A percentile compares a stretch with the other conserved stretches of the same genome.
Evolutionary conservation across 2,329 filamentous ascomycete species (phyloP).

Genomic region (Phoma sp.): DNA sequence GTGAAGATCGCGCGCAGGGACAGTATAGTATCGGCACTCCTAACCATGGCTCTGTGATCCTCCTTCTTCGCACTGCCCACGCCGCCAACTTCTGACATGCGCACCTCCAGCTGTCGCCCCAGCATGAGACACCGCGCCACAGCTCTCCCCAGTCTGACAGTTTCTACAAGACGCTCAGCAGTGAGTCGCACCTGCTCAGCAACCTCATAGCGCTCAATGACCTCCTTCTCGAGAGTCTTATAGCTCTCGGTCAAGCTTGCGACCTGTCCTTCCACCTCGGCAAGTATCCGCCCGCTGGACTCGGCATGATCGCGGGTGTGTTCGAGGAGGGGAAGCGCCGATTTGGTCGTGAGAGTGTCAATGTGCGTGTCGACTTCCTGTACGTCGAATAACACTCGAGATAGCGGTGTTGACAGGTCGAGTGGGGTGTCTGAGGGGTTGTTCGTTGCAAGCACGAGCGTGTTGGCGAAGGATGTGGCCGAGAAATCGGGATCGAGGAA

Average conservation of each 20-base stretch:
- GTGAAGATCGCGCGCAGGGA: constrained; percentile 75
- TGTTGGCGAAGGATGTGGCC: constrained; percentile 82
- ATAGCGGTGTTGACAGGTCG: constrained; percentile 92
- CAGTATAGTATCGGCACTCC: constrained; percentile 79
- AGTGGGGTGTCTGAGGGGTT: constrained; percentile 87
- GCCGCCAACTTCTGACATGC: constrained; percentile 72
- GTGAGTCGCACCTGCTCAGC: constrained; percentile 82
- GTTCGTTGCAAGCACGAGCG: constrained; percentile 86
- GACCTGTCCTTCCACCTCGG: constrained; percentile 80
- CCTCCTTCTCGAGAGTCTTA: constrained; percentile 82
- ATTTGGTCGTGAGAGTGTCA: constrained; percentile 83
- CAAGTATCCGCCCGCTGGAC: constrained; percentile 73
- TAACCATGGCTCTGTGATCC: constrained; percentile 79
- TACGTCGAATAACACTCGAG: constrained; percentile 91
- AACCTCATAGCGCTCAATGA: constrained; percentile 81
- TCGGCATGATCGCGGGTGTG: constrained; percentile 77
- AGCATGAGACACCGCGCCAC: constrained; percentile 81
- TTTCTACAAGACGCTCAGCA: constrained; percentile 79
- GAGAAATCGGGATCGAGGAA: constrained; percentile 86
- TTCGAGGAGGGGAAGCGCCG: constrained; percentile 77
- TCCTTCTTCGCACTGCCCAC: constrained; percentile 61
- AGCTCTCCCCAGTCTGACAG: constrained; percentile 75
- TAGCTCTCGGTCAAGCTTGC: constrained; percentile 83
- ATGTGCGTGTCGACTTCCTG: constrained; percentile 98
- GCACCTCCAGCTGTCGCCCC: constrained; percentile 84